A percentile compares a stretch with the other conserved stretches of the same genome.
phyloP scores from a whole-genome alignment of 768 basidiomycete species.

The Suillus tomentosus region DNA sequence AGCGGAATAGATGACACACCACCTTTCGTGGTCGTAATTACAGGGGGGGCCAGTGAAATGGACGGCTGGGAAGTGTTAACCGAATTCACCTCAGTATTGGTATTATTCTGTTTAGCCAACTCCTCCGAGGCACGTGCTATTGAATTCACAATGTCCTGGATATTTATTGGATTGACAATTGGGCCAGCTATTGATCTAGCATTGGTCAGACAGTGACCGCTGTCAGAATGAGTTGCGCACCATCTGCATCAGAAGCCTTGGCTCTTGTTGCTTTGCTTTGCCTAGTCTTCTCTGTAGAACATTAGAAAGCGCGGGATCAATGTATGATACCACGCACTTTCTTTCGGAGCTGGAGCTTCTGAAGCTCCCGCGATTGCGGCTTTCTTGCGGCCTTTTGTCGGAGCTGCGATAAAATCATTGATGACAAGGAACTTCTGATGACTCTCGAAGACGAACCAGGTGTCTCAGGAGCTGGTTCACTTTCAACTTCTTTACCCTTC shows the following conservation, averaged over 20 bases:
- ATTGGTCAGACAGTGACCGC: neutral
- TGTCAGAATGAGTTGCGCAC: constrained; percentile 1
- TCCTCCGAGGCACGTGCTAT: neutral
- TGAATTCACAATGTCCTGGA: neutral
- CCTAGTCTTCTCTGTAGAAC: neutral
- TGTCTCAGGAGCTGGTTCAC: neutral
- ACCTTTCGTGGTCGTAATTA: constrained; percentile 6
- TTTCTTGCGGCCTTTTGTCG: neutral
- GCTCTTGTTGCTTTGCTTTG: neutral
- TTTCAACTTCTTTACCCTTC: neutral
- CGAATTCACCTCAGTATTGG: constrained; percentile 1
- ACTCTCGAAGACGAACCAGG: neutral
- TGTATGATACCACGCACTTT: constrained; percentile 3
- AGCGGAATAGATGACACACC: constrained; percentile 13
- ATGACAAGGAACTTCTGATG: neutral
- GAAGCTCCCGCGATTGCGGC: neutral
- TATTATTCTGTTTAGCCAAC: neutral
- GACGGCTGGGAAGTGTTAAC: neutral
- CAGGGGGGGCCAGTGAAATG: neutral
- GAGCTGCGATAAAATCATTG: neutral
- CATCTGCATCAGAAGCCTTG: neutral
- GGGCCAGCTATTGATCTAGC: constrained; percentile 6
- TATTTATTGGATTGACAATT: neutral
- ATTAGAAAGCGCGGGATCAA: neutral
- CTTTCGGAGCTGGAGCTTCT: neutral